These are phyloP conservation scores for Leucosporidium yakuticum DNA, from an alignment of 768 basidiomycete genomes.

Conservation along the genomic window DNA sequence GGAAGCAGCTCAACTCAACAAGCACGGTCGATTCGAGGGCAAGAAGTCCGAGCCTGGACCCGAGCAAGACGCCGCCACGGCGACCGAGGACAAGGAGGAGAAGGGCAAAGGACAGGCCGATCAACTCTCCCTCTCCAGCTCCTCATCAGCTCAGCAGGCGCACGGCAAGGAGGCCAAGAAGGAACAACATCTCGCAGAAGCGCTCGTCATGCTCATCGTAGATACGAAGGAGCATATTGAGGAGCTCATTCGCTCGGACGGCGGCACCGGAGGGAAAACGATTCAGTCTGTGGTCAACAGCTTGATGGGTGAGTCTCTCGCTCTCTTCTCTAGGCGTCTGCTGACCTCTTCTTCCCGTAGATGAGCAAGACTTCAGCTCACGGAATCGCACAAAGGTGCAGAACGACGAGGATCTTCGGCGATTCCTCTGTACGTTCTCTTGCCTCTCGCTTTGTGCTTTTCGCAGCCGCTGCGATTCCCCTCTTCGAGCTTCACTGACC, in stretches of 20 bases:
- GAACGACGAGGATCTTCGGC: constrained; percentile 9
- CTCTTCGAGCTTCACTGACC: neutral
- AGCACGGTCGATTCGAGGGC: neutral
- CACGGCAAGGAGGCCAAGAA: too few relatives aligned
- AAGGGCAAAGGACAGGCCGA: neutral
- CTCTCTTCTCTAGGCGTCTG: neutral
- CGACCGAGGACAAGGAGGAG: neutral
- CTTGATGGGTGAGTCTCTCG: constrained; percentile 16
- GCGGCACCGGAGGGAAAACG: neutral
- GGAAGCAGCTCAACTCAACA: too few relatives aligned
- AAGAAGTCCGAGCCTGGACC: neutral
- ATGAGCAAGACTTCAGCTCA: constrained; percentile 10
- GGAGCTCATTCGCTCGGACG: constrained; percentile 7
- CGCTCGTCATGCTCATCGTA: neutral
- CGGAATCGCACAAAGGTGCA: constrained; percentile 15
- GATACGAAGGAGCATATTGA: constrained; percentile 6
- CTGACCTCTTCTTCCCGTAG: neutral
- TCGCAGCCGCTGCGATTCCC: too few relatives aligned
- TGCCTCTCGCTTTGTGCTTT: too few relatives aligned
- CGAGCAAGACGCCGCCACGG: neutral
- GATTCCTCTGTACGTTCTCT: constrained; percentile 20
- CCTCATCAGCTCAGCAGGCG: too few relatives aligned
- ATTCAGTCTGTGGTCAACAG: constrained; percentile 8
- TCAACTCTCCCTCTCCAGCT: too few relatives aligned
- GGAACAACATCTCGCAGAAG: neutral